Evolutionary conservation across 2,329 filamentous ascomycete species (phyloP).

Genomic region (Cadophora luteo-olivacea): DNA sequence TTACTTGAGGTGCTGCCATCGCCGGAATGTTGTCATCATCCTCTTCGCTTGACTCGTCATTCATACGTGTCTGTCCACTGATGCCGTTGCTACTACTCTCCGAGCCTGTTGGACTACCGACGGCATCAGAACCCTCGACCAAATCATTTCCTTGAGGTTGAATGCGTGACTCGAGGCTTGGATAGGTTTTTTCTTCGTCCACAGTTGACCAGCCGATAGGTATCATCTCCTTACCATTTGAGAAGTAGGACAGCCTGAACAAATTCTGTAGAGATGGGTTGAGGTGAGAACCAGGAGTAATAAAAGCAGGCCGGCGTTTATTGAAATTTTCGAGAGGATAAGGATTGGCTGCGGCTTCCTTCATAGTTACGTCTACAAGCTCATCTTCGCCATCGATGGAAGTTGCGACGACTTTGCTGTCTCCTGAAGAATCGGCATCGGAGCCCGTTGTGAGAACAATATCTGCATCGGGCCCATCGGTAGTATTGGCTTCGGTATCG

Average conservation of each 20-base stretch:
- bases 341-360: conserved; percentile 55
- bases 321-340: conserved; percentile 28
- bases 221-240: conserved; percentile 59
- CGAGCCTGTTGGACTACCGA: conserved; percentile 51
- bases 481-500: conserved; percentile 49
- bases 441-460: conserved; percentile 69
- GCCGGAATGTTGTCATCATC: conserved; percentile 35
- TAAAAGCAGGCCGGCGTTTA: conserved; percentile 57
- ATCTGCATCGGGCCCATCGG: conserved; percentile 69
- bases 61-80: conserved; percentile 57
- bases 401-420: conserved; percentile 74
- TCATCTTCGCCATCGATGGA: conserved; percentile 91
- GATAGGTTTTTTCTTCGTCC: conserved; percentile 62
- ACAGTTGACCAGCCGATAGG: conserved; percentile 74
- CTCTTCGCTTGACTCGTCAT: conserved; percentile 63
- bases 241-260: conserved; percentile 77
- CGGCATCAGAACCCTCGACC: conserved; percentile 35
- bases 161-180: conserved; percentile 56
- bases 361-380: conserved; percentile 89
- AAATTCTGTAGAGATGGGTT: conserved; percentile 69
- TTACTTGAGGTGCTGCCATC: conserved; percentile 33
- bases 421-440: conserved; percentile 70
- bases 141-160: conserved; percentile 30
- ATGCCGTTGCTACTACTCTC: conserved; percentile 53
- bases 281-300: conserved; percentile 62